Evolutionary conservation across 2,329 filamentous ascomycete species (phyloP), one percentile per base, ranked within the genome.

Genomic region (Hortaea werneckii): DNA sequence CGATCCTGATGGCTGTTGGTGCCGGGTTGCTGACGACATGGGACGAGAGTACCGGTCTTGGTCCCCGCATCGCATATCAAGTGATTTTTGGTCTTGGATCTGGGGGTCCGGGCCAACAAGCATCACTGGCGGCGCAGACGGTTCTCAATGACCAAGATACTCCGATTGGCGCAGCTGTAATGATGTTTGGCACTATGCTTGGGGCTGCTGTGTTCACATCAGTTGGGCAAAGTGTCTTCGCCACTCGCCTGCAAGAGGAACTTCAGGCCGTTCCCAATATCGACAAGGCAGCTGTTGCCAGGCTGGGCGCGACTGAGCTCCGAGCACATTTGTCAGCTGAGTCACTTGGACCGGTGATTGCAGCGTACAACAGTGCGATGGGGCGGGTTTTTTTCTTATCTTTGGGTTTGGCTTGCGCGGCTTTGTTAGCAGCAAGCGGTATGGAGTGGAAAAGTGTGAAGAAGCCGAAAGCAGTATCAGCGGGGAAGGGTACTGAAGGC

Each of bases 21-120:
- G 13, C 6, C 8, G 20, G 29, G 9, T 11, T 27, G 10, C 6
- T 43, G 13, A 10, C 11, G 32, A 45, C 11, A 6, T 37, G 6
- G 27, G 28, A n/a, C 41, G 7, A 8, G 10, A 43, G 9, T 6
- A 26, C 20, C 7, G 20, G 9, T 9, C 8, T 65, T 1, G 69
- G 61, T 10, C 63, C 65, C 37, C 77, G 74, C 73, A 73, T 77
- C 37, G 74, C 73, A 5, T 78, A 74, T 54, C 73, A 78, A 59
- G 65, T 77, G 10, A 47, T 78, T 2, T 56, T 63, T 2, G 76
- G 74, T 2, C 50, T 73, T 1, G 73, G 72, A 5, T 68, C 65
- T 48, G 75, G 74, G 4, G 54, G 67, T 3, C 66, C 58, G 10
- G 61, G 72, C 38, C 72, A 78, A 54, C 64, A 74, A 6, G 73